These are phyloP conservation scores for Suillus brevipes DNA, from an alignment of 768 basidiomycete species.

Conservation along the genomic window DNA sequence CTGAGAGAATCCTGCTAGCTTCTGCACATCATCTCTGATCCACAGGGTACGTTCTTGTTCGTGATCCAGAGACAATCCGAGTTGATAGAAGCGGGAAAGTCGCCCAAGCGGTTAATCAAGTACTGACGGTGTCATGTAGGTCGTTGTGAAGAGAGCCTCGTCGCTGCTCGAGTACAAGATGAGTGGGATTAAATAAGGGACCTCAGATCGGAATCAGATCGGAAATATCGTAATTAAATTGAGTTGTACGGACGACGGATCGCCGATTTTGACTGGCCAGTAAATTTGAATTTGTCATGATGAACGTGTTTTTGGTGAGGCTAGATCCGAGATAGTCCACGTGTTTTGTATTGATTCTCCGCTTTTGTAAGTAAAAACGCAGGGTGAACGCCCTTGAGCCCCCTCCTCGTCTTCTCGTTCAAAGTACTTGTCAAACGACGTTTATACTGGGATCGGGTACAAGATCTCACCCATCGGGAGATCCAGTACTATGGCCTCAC, in stretches of 20 bases:
- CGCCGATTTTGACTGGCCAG: background rate
- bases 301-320: constrained; percentile 1
- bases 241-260: background rate
- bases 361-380: constrained; percentile 6
- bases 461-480: constrained; percentile 59
- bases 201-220: background rate
- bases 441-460: background rate
- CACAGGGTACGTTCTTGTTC: too few species aligned
- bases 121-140: too few species aligned
- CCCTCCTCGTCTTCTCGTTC: constrained; percentile 1
- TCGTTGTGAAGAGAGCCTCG: too few species aligned
- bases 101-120: too few species aligned
- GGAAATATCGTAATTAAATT: background rate
- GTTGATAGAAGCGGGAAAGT: too few species aligned
- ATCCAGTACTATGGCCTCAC: constrained; percentile 18
- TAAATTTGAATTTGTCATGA: background rate
- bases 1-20: too few species aligned
- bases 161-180: too few species aligned
- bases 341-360: constrained; percentile 5
- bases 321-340: constrained; percentile 5
- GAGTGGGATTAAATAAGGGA: background rate
- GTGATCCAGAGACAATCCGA: too few species aligned
- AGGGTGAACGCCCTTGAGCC: constrained; percentile 5
- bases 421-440: background rate
- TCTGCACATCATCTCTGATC: too few species aligned